Conservation (phyloP, 129 eudicot species). For the Scalesia atractyloides region DNA sequence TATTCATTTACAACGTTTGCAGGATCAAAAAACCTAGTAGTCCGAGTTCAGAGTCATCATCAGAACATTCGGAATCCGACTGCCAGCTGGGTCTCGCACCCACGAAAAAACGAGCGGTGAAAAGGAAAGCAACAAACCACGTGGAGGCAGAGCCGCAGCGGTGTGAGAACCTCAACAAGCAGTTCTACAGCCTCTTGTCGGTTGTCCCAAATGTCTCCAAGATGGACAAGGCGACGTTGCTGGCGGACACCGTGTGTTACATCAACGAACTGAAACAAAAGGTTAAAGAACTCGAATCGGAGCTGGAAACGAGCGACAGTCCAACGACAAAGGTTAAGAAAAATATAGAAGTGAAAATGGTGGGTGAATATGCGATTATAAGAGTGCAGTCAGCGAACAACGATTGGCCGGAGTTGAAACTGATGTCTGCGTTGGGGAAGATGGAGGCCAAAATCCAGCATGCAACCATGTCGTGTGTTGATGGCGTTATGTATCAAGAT, state of each 20-base stretch:
- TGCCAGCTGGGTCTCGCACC: constrained; percentile 28
- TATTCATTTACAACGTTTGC: no score
- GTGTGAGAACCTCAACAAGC: constrained; percentile 73
- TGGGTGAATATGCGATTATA: constrained; percentile 58
- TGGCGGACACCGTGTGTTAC: constrained; percentile 64
- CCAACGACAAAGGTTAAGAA: background rate
- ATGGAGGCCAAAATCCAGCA: constrained; percentile 58
- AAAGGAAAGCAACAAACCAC: no score
- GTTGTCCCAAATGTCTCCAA: constrained; percentile 76
- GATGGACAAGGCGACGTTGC: constrained; percentile 76
- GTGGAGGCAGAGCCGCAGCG: no score
- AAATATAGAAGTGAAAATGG: constrained; percentile 32
- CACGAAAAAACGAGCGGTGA: constrained; percentile 44
- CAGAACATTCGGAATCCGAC: no score
- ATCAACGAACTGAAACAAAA: no score
- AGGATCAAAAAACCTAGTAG: no score
- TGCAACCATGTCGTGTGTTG: constrained; percentile 63
- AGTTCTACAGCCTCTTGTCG: constrained; percentile 65
- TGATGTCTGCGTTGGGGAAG: constrained; percentile 56
- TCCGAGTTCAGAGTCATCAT: no score
- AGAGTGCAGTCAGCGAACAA: constrained; percentile 47
- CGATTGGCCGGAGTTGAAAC: constrained; percentile 46
- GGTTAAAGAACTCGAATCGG: constrained; percentile 47
- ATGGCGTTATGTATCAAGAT: constrained; percentile 65
- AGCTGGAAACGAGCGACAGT: background rate